Evolutionary conservation across 257 asterid genomes (phyloP).

Genomic region (Echites panduratus): DNA sequence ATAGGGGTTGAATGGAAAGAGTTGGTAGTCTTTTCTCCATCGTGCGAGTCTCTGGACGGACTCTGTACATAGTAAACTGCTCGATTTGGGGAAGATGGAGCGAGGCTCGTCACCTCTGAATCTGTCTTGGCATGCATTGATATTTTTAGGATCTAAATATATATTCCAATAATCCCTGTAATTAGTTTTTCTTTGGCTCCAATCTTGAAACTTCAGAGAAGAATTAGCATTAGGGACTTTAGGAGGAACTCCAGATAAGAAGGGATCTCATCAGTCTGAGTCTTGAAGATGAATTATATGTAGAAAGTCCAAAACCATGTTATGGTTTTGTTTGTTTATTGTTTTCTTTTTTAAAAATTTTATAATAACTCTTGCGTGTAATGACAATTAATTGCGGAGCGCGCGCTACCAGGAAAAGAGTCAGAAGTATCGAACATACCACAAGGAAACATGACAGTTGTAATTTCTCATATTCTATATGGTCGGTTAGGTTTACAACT

Average conservation of each 20-base stretch:
- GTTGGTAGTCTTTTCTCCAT: constrained; percentile 87
- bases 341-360: background rate
- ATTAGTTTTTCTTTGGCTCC: background rate
- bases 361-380: constrained; percentile 15
- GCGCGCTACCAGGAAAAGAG: constrained; percentile 5
- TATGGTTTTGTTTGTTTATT: constrained; percentile 20
- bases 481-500: background rate
- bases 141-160: constrained; percentile 13
- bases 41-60: constrained; percentile 93
- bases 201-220: background rate
- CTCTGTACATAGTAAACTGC: constrained; percentile 87
- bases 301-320: constrained; percentile 27
- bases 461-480: background rate
- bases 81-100: constrained; percentile 81
- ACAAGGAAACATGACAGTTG: constrained; percentile 9
- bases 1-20: constrained; percentile 90
- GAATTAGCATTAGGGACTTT: background rate
- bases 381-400: constrained; percentile 19
- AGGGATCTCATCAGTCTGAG: constrained; percentile 2
- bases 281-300: constrained; percentile 6
- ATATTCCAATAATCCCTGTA: too few species aligned
- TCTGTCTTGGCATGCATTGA: constrained; percentile 79
- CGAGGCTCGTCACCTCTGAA: constrained; percentile 84
- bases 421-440: background rate
- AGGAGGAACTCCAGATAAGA: background rate